These are phyloP conservation scores for Colletotrichum sp. DNA, from an alignment of 2,329 filamentous ascomycete species.

Conservation along the genomic window DNA sequence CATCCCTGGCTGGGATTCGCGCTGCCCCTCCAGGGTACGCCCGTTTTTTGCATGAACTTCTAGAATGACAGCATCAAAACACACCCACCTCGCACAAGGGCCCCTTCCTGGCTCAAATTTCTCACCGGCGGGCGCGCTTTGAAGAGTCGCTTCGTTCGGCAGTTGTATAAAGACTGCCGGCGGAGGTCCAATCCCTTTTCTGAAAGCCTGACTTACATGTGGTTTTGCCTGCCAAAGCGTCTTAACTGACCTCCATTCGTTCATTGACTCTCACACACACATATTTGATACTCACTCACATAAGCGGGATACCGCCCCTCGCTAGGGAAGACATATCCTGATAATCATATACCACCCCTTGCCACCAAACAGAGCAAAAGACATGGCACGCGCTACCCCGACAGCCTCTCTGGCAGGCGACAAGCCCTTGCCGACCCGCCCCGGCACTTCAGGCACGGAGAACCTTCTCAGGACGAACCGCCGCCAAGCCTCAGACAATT, in stretches of 20 bases:
- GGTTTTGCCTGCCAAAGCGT: constrained; percentile 10
- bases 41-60: constrained; percentile 23
- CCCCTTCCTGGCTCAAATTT: constrained; percentile 11
- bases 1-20: constrained; percentile 11
- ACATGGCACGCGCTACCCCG: constrained; percentile 20
- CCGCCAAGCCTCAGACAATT: constrained; percentile 40
- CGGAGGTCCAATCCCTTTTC: background rate
- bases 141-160: background rate
- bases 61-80: constrained; percentile 21
- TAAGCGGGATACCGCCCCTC: background rate
- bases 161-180: constrained; percentile 5
- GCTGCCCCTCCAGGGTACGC: constrained; percentile 8
- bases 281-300: background rate
- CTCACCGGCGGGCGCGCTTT: background rate
- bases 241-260: constrained; percentile 4
- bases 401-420: background rate
- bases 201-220: background rate
- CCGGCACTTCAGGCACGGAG: constrained; percentile 48
- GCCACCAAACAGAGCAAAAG: background rate
- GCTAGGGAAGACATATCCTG: background rate
- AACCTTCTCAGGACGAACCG: constrained; percentile 43
- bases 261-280: background rate
- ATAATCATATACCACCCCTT: background rate
- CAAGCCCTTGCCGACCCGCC: constrained; percentile 36
- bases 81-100: background rate